Evolutionary conservation across 2,329 filamentous ascomycete species (phyloP).

Genomic region (Neofusicoccum cordaticola): DNA sequence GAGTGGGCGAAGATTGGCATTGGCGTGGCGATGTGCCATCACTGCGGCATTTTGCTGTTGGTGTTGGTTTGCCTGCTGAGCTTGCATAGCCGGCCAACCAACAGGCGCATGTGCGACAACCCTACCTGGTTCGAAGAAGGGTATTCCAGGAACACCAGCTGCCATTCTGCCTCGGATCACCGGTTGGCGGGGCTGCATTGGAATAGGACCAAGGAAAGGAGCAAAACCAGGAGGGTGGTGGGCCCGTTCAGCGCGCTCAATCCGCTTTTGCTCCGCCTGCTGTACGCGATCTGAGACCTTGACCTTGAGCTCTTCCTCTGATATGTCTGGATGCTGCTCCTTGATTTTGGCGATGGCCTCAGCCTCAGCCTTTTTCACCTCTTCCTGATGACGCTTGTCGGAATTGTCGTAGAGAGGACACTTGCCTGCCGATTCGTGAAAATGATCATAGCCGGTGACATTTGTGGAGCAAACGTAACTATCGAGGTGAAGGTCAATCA

Average conservation of each 20-base stretch:
- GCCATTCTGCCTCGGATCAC: too few relatives aligned
- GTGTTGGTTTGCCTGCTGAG: too few relatives aligned
- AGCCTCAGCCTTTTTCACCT: constrained; percentile 62
- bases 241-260: not conserved
- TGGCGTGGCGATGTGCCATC: too few relatives aligned
- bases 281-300: constrained; percentile 56
- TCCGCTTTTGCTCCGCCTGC: constrained; percentile 26
- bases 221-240: too few relatives aligned
- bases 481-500: constrained; percentile 47
- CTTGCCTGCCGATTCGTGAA: constrained; percentile 54
- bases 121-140: too few relatives aligned
- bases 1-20: too few relatives aligned
- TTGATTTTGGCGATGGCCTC: constrained; percentile 55
- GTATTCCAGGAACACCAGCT: too few relatives aligned
- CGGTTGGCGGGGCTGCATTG: too few relatives aligned
- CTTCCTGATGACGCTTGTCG: constrained; percentile 59
- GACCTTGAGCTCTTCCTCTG: constrained; percentile 57
- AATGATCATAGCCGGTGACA: constrained; percentile 66
- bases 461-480: constrained; percentile 66
- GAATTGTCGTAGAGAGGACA: constrained; percentile 62
- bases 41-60: too few relatives aligned
- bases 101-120: too few relatives aligned
- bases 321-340: constrained; percentile 60
- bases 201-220: too few relatives aligned
- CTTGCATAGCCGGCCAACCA: too few relatives aligned